Evolutionary conservation across 768 basidiomycete species (phyloP).

Genomic region (Russula earlei): DNA sequence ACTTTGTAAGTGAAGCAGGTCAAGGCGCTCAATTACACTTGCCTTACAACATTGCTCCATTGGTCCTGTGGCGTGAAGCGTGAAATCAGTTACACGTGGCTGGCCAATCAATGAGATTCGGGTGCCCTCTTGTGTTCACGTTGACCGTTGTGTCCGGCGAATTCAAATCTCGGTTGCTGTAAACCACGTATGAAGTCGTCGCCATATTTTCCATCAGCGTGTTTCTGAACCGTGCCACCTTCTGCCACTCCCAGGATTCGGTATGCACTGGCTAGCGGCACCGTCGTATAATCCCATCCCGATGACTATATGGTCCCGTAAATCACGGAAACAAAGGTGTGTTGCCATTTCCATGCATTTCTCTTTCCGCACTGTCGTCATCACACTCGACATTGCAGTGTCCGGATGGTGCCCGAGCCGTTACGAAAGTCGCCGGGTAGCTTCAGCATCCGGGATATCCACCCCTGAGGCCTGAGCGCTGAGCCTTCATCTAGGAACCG

Average conservation of each 20-base stretch:
- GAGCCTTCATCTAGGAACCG: not conserved
- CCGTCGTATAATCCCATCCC: not conserved
- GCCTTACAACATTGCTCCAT: not conserved
- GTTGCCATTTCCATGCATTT: not conserved
- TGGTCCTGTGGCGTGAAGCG: not conserved
- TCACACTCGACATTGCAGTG: not conserved
- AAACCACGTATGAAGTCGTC: not conserved
- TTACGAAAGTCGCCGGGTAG: not conserved
- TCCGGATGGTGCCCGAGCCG: not conserved
- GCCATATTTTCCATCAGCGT: not conserved
- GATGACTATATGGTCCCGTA: not conserved
- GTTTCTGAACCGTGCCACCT: not conserved
- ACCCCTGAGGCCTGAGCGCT: too few species aligned
- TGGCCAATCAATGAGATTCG: not conserved
- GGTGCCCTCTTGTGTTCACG: too few species aligned
- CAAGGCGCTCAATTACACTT: not conserved
- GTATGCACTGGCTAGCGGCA: not conserved
- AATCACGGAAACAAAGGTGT: not conserved
- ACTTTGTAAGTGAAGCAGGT: too few species aligned
- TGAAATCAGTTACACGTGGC: not conserved
- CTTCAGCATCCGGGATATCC: not conserved
- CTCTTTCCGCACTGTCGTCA: not conserved
- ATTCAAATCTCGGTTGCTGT: not conserved
- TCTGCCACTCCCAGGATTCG: too few species aligned
- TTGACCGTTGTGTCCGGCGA: too few species aligned